phyloP scores from a whole-genome alignment of 2,329 filamentous ascomycete species.

The Aspergillus bombycis region DNA sequence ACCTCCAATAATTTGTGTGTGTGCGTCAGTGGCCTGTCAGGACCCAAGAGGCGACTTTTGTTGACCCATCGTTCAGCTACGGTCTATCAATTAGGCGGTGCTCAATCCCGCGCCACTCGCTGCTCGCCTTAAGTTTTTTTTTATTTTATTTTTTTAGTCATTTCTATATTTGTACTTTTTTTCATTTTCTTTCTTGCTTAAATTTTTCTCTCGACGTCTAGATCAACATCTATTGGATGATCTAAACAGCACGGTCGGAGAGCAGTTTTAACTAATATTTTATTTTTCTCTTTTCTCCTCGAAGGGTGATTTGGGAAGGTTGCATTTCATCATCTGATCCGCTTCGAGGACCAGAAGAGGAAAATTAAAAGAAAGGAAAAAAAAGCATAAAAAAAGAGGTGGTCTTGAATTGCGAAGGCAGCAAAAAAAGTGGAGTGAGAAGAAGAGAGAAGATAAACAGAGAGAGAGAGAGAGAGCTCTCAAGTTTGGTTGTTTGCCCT shows the following conservation, averaged over 20 bases:
- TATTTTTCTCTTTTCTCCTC: neutral
- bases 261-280: neutral
- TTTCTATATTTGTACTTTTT: slow-evolving; percentile 8
- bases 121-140: slow-evolving; percentile 6
- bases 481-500: slow-evolving; percentile 13
- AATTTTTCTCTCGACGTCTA: slow-evolving; percentile 9
- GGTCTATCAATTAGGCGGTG: slow-evolving; percentile 25
- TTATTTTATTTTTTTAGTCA: neutral
- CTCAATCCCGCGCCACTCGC: slow-evolving; percentile 23
- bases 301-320: neutral
- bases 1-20: slow-evolving; percentile 11
- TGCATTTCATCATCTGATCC: slow-evolving; percentile 11
- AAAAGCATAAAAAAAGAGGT: slow-evolving; percentile 1
- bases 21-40: slow-evolving; percentile 22
- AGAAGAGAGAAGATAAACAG: neutral
- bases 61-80: slow-evolving; percentile 32
- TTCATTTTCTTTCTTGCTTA: slow-evolving; percentile 1
- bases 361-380: slow-evolving; percentile 5
- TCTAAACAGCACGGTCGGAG: slow-evolving; percentile 14
- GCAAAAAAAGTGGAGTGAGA: neutral
- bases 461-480: neutral
- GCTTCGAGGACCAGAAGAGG: slow-evolving; percentile 1
- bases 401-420: neutral
- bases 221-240: slow-evolving; percentile 13
- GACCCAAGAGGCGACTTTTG: slow-evolving; percentile 20